These are phyloP conservation scores for Pichiaceae sp. DNA, from an alignment of 1,139 yeast genomes.

Conservation along the genomic window DNA sequence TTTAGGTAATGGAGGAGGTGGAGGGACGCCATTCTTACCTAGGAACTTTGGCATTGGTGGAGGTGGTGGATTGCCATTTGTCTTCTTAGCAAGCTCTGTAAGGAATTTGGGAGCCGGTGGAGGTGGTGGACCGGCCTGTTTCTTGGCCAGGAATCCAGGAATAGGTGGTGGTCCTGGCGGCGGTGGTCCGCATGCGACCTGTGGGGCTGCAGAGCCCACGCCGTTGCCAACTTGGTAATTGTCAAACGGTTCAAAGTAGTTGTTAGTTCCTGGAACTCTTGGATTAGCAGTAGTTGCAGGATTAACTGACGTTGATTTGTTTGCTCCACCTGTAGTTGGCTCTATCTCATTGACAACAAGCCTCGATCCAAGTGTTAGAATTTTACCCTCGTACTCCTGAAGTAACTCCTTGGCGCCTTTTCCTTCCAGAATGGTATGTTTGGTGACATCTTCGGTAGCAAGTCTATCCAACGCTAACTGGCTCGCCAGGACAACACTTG, in stretches of 20 bases:
- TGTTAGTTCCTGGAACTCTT: background rate
- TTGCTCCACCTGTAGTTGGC: background rate
- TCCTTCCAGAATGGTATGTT: constrained; percentile 50
- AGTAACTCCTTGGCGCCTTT: constrained; percentile 2
- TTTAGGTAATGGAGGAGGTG: constrained; percentile 6
- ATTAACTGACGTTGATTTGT: background rate
- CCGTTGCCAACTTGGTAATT: constrained; percentile 12
- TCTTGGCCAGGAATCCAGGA: background rate
- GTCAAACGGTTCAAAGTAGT: constrained; percentile 22
- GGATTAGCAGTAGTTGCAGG: too few relatives aligned
- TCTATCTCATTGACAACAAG: background rate
- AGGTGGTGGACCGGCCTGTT: constrained; percentile 7
- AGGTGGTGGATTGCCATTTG: constrained; percentile 16
- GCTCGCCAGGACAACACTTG: constrained; percentile 8
- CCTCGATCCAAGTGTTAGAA: constrained; percentile 4
- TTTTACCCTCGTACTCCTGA: constrained; percentile 8
- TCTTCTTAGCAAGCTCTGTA: constrained; percentile 9
- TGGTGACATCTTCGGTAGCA: constrained; percentile 79
- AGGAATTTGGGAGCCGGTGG: constrained; percentile 19
- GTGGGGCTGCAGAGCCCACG: constrained; percentile 4
- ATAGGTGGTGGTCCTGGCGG: constrained; percentile 2
- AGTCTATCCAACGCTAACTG: constrained; percentile 38
- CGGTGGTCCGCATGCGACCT: background rate
- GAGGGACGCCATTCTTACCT: background rate
- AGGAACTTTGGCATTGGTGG: constrained; percentile 21